Evolutionary conservation across 306 rosid genomes (phyloP).

Genomic region (Elaeagnus macrophylla): DNA sequence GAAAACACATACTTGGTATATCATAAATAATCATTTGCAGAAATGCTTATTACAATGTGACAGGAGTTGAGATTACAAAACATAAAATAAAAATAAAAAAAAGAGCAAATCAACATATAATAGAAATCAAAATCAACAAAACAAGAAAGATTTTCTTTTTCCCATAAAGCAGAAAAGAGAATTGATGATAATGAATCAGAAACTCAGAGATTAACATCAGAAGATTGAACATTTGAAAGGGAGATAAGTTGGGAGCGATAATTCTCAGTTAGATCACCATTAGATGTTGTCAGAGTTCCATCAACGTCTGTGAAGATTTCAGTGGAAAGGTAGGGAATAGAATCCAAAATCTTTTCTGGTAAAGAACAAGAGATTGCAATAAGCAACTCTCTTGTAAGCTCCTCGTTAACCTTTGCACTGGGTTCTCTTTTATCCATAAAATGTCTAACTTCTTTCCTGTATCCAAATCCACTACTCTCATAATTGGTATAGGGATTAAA

Average conservation of each 20-base stretch:
- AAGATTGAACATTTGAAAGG: slow-evolving; percentile 9
- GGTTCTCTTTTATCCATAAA: slow-evolving; percentile 24
- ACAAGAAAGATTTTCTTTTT: too few relatives aligned
- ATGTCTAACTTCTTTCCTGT: background rate
- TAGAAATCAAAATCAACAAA: too few relatives aligned
- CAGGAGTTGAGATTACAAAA: too few relatives aligned
- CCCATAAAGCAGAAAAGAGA: too few relatives aligned
- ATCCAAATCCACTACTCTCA: background rate
- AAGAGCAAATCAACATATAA: too few relatives aligned
- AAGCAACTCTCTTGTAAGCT: slow-evolving; percentile 24
- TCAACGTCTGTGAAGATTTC: slow-evolving; percentile 1
- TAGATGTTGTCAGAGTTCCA: background rate
- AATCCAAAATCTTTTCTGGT: slow-evolving; percentile 11
- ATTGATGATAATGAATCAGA: too few relatives aligned
- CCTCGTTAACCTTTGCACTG: slow-evolving; percentile 9
- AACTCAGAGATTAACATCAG: slow-evolving; percentile 12
- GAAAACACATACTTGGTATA: too few relatives aligned
- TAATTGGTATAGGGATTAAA: too few relatives aligned
- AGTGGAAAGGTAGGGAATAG: background rate
- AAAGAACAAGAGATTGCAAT: slow-evolving; percentile 22
- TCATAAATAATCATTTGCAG: too few relatives aligned
- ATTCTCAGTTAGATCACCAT: slow-evolving; percentile 13
- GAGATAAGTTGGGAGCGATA: slow-evolving; percentile 24
- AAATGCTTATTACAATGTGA: too few relatives aligned
- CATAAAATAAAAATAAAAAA: too few relatives aligned